These are phyloP conservation scores for Delitschia confertaspora DNA, from an alignment of 495 filamentous ascomycete genomes.

Conservation along the genomic window DNA sequence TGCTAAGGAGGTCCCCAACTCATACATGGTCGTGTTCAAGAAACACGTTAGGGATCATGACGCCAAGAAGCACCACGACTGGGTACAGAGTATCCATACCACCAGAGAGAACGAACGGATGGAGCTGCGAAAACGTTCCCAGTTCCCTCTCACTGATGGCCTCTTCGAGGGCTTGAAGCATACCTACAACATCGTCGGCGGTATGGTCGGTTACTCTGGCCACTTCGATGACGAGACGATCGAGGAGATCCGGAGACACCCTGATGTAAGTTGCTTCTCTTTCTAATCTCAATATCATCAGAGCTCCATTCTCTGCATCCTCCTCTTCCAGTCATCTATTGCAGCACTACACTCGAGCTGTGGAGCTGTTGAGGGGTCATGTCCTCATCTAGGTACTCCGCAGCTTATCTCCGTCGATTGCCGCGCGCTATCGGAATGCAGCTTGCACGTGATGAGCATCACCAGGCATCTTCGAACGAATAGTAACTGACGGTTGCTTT, in stretches of 20 bases:
- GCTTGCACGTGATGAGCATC: slow-evolving; percentile 22
- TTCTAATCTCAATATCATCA: not conserved
- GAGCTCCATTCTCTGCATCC: not conserved
- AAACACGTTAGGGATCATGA: slow-evolving; percentile 65
- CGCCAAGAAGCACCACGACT: slow-evolving; percentile 71
- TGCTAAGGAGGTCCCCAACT: slow-evolving; percentile 71
- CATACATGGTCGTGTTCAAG: slow-evolving; percentile 98
- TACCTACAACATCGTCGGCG: slow-evolving; percentile 81
- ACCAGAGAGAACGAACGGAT: slow-evolving; percentile 48
- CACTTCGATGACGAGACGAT: slow-evolving; percentile 91
- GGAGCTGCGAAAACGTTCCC: slow-evolving; percentile 84
- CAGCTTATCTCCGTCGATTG: slow-evolving; percentile 23
- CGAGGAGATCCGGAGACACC: slow-evolving; percentile 88
- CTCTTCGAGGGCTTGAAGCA: slow-evolving; percentile 83
- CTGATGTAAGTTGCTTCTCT: slow-evolving; percentile 71
- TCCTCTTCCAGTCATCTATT: not conserved
- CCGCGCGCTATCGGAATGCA: too few relatives aligned
- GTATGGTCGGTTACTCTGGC: slow-evolving; percentile 83
- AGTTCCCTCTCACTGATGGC: slow-evolving; percentile 60
- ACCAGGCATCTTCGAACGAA: not conserved
- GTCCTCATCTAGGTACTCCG: too few relatives aligned
- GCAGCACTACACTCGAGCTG: too few relatives aligned
- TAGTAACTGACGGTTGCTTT: slow-evolving; percentile 15
- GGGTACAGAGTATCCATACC: slow-evolving; percentile 79
- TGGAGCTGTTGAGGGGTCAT: too few relatives aligned